Evolutionary conservation across 139 green algal genomes (phyloP).

Genomic region (Zygnema circumcarinatum): DNA sequence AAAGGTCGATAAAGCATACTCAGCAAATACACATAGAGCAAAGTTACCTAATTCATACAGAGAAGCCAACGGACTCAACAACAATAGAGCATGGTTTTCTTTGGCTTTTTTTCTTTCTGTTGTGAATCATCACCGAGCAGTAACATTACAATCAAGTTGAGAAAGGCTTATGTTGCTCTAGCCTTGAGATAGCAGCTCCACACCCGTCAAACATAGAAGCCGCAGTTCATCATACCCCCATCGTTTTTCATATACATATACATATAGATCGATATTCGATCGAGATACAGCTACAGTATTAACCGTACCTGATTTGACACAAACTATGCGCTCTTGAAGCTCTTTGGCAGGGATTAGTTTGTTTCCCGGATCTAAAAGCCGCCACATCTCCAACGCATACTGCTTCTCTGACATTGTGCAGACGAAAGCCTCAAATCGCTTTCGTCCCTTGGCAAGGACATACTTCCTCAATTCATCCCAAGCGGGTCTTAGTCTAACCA

Average conservation of each 20-base stretch:
- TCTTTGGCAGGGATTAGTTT: slow-evolving; percentile 42
- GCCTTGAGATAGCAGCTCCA: slow-evolving; percentile 1
- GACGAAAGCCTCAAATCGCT: slow-evolving; percentile 60
- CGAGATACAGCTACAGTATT: slow-evolving; percentile 10
- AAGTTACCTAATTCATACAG: too few relatives aligned
- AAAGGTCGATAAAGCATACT: background rate
- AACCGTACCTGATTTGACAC: slow-evolving; percentile 44
- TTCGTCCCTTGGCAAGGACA: slow-evolving; percentile 36
- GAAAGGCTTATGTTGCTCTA: background rate
- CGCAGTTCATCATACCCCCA: too few relatives aligned
- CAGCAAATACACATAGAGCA: background rate
- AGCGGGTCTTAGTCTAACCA: slow-evolving; percentile 43
- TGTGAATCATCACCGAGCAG: background rate
- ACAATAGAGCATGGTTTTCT: too few relatives aligned
- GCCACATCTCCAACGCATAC: slow-evolving; percentile 65
- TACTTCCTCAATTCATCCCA: slow-evolving; percentile 58
- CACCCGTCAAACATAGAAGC: too few relatives aligned
- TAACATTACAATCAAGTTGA: background rate
- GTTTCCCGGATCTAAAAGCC: slow-evolving; percentile 55
- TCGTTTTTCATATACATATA: too few relatives aligned
- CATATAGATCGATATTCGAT: too few relatives aligned
- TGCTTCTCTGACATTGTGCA: slow-evolving; percentile 62
- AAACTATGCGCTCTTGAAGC: slow-evolving; percentile 35
- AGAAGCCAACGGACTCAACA: too few relatives aligned
- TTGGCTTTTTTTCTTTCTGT: too few relatives aligned